Percentiles rank a stretch among this genome's conserved stretches.
phyloP scores from a whole-genome alignment of 1,139 yeast species.

The Geotrichum australiense region DNA sequence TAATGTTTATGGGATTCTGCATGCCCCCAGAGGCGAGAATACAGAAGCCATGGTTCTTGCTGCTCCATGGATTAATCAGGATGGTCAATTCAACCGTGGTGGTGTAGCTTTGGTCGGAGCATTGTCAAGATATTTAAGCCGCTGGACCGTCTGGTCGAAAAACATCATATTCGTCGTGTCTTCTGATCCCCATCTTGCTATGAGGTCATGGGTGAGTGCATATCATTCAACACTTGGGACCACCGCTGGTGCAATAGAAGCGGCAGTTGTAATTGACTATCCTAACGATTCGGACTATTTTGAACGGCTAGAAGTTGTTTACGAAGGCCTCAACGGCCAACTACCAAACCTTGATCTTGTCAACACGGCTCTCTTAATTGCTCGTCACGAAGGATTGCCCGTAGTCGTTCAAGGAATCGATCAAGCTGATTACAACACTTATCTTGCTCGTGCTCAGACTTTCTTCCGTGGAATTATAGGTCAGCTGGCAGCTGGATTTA shows the following conservation, averaged over 20 bases:
- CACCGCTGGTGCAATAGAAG: conserved; percentile 94
- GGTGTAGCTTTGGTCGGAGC: conserved; percentile 71
- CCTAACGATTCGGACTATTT: conserved; percentile 55
- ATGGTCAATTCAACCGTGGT: conserved; percentile 59
- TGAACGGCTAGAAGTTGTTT: conserved; percentile 65
- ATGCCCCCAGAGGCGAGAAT: conserved; percentile 93
- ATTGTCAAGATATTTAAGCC: conserved; percentile 67
- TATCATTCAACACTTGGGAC: conserved; percentile 79
- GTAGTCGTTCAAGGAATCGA: conserved; percentile 57
- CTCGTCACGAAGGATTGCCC: conserved; percentile 67
- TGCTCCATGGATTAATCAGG: conserved; percentile 75
- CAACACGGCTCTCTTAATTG: conserved; percentile 67
- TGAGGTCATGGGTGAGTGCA: conserved; percentile 89
- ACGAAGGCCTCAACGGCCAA: conserved; percentile 92
- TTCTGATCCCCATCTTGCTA: conserved; percentile 57
- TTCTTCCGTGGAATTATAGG: conserved; percentile 58
- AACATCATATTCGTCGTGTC: conserved; percentile 84
- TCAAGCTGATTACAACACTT: conserved; percentile 16
- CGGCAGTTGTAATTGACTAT: conserved; percentile 81
- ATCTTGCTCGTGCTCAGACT: conserved; percentile 48
- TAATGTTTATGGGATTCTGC: conserved; percentile 75
- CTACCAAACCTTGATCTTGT: conserved; percentile 87
- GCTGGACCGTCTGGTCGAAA: conserved; percentile 94
- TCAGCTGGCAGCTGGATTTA: conserved; percentile 65
- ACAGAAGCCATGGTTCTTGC: conserved; percentile 91